phyloP scores from a whole-genome alignment of 1,139 yeast species.

The Zygotorulaspora mrakii region DNA sequence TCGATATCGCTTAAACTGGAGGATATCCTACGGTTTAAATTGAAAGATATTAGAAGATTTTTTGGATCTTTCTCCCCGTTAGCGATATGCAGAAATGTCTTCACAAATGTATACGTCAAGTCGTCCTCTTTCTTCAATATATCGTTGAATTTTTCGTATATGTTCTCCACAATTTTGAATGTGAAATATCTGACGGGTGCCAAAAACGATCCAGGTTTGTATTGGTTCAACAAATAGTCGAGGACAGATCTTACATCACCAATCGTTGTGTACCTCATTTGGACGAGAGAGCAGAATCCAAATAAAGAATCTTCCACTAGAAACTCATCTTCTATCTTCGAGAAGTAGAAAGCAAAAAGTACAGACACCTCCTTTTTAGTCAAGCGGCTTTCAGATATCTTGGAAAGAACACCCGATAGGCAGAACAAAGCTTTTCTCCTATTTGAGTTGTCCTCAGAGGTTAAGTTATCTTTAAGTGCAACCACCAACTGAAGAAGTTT shows the following conservation, averaged over 20 bases:
- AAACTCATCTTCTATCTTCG: slow-evolving; percentile 62
- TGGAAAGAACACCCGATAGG: slow-evolving; percentile 49
- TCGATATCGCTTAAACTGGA: slow-evolving; percentile 43
- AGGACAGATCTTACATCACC: slow-evolving; percentile 41
- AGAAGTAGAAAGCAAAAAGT: slow-evolving; percentile 57
- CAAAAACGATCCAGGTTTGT: slow-evolving; percentile 57
- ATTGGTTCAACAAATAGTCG: slow-evolving; percentile 42
- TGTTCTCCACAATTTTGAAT: slow-evolving; percentile 47
- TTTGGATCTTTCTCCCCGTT: slow-evolving; percentile 93
- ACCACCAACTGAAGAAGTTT: slow-evolving; percentile 54
- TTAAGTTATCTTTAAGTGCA: slow-evolving; percentile 55
- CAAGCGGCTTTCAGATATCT: slow-evolving; percentile 42
- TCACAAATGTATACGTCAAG: slow-evolving; percentile 44
- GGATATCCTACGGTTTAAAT: slow-evolving; percentile 51
- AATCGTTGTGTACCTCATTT: slow-evolving; percentile 45
- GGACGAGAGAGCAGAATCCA: slow-evolving; percentile 53
- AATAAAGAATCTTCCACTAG: slow-evolving; percentile 51
- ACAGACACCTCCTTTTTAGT: slow-evolving; percentile 65
- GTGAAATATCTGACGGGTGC: slow-evolving; percentile 64
- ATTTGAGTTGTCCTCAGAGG: slow-evolving; percentile 55
- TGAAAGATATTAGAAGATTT: slow-evolving; percentile 70
- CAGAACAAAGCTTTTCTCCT: slow-evolving; percentile 51
- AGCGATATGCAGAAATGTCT: slow-evolving; percentile 63
- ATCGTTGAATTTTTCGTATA: slow-evolving; percentile 35
- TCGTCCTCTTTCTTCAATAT: slow-evolving; percentile 15